Evolutionary conservation across 2,329 filamentous ascomycete genomes (phyloP), one percentile per base, ranked within the genome.

Genomic region (Neofusicoccum cordaticola): DNA sequence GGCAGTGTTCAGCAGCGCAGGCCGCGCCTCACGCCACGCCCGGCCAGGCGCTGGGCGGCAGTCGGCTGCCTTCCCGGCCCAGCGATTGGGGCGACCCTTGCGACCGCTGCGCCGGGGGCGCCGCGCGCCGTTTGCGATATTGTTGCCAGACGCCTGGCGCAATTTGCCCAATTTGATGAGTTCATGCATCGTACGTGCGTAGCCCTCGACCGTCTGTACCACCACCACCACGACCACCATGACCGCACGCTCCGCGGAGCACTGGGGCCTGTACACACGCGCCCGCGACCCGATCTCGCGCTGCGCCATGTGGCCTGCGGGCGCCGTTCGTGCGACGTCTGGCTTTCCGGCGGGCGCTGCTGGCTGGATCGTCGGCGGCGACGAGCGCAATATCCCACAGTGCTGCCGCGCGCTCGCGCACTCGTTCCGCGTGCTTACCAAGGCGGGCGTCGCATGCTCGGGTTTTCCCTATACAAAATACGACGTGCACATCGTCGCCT

Each of bases 131-230:
- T 60, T 60, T 45, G 56, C 56, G 35, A 60, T 45, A 58, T 56
- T 56, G 52, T 44, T 42, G 52, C 52, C 52, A 56, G 52, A 37
- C 52, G 52, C 52, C 52, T 56, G 52, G 53, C 39, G 56, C 56
- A 60, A 60, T 60, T 60, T 60, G 56, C 41, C 56, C 27, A 13
- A 47, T 45, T 60, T 60, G 56, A 60, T 60, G 56, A 60, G 56
- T 60, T 60, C 56, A 60, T 60, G 56, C 56, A 47, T 45, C 56
- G 56, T 60, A 60, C 56, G 56, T 60, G 56, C 56, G 56, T 47
- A 60, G 56, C 56, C 56, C 56, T 34, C 56, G n/a, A 12, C 31
- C 41, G 41, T 31, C 56, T 47, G 56, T 44, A 47, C 56, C 31
- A 60, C 56, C 31, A 31, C 27, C n/a, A 12, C 56, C 42, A 31